These are phyloP conservation scores for Aspergillus sparsus DNA, from an alignment of 495 filamentous ascomycete species.

Conservation along the genomic window DNA sequence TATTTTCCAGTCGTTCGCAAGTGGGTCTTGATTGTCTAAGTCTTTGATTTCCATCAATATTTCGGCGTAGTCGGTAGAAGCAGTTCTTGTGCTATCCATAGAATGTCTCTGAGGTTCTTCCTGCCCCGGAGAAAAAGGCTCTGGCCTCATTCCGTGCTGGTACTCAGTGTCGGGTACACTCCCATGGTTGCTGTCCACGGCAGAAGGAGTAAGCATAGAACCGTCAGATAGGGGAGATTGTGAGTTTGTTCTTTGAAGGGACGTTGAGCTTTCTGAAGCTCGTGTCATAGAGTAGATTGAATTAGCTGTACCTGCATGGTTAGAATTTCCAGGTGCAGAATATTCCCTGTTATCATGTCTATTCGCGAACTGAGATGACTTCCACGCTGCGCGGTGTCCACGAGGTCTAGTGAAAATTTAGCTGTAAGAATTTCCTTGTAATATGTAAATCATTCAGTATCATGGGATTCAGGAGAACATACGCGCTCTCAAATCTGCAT, in stretches of 20 bases:
- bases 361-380: constrained; percentile 28
- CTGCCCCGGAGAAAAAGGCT: constrained; percentile 19
- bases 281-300: constrained; percentile 38
- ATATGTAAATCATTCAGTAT: constrained; percentile 22
- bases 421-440: neutral
- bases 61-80: constrained; percentile 35
- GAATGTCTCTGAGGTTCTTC: constrained; percentile 24
- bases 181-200: constrained; percentile 31
- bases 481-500: constrained; percentile 88
- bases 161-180: constrained; percentile 32
- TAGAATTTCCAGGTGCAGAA: constrained; percentile 19
- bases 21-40: constrained; percentile 41
- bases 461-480: constrained; percentile 37
- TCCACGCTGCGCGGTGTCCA: constrained; percentile 38
- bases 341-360: constrained; percentile 31
- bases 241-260: constrained; percentile 37
- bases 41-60: constrained; percentile 40
- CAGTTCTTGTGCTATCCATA: constrained; percentile 14
- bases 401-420: constrained; percentile 36
- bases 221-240: constrained; percentile 42
- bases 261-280: constrained; percentile 39
- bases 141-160: constrained; percentile 25
- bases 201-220: constrained; percentile 34
- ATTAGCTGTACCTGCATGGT: constrained; percentile 35
- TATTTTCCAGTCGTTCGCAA: constrained; percentile 59